Evolutionary conservation across 148 eudicot genomes (phyloP), one percentile per base, ranked within the genome.

Genomic region (Rhododendron ovatum): DNA sequence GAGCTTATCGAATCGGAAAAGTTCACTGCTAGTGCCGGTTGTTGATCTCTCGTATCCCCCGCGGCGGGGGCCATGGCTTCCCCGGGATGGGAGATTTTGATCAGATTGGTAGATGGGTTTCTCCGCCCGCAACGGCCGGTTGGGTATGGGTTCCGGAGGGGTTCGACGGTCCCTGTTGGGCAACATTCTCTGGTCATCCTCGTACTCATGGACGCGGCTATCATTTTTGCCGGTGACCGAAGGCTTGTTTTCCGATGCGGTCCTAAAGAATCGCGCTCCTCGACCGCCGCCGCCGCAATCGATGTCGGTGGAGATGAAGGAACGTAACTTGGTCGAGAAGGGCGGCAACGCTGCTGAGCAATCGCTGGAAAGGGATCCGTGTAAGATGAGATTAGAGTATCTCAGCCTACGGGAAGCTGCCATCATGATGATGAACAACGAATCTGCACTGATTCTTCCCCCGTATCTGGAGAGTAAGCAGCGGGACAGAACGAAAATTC

Each of bases 91-190:
- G 5, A 39, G 24, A 7, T 18, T 5, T 0, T 86, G 83, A 59
- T 81, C 87, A 81, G 86, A 86, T 82, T 86, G 87, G 33, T 90
- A 84, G 78, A 28, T 61, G 83, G 85, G 85, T 22, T 84, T 82
- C 37, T 57, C 93, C 10, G 82, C 91, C 83, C 95, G 90, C 67
- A 91, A 85, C 75, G 93, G 93, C 84, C 98, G 91, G 83, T 90
- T 90, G 17, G 91, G 88, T 50, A 91, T 91, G 18, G 91, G 90
- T 55, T 88, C 71, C 47, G 88, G 91, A 51, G 90, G 89, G 43
- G 83, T 83, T 22, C 30, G 63, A 83, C 82, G 74, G 83, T 78
- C 84, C 26, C 26, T 53, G 67, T 81, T 35, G 15, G 35, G 39
- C 14, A 4, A 55, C 61, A 24, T 9, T 81, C 45, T 81, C 35